Base-by-base conservation (phyloP, 1,139 yeast genomes). In the Kodamaea plutei region DNA sequence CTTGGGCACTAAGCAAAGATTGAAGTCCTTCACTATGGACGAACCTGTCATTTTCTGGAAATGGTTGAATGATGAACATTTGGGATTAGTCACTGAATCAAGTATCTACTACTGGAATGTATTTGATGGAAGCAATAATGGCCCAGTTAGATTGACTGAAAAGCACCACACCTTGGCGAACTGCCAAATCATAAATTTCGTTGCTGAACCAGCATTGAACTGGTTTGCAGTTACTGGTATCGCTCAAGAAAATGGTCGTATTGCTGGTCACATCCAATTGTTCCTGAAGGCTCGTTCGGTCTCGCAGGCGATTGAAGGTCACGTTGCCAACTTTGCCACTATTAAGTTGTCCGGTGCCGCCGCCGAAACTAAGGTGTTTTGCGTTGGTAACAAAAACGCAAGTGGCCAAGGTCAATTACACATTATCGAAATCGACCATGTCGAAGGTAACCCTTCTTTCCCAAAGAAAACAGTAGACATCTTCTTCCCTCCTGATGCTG, bases 151-250 rank as follows among this genome's bases (percentile, higher is more conserved):
- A 53, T 68, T 91, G 51, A 79, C 96, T 26, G 83, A 81, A 37
- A 82, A 96, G 59, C 96, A 91, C 60, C 80, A 79, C 26, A 70
- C 81, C 32, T 69, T 93, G 52, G 75, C 73, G 51, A 84, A 80
- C 48, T 76, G 89, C 42, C 98, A 93, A 64, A 83, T 93, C 52
- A 91, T 93, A 61, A 89, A 84, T 61, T 82, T 91, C 54, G 84
- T 83, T 31, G 81, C 91, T 43, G 94, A 88, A 53, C 74, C 78
- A 18, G 80, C 74, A 43, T 74, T 80, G 42, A 84, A 84, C 51
- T 93, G 99, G 99, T 83, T 88, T 56, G 96, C 96, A 20, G 75
- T 89, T 36, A 87, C 85, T 40, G 98, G 98, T 48, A 89, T 93
- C 54, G 82, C 95, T 26, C 96, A 88, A 61, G 96, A 87, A 55